Evolutionary conservation across 768 basidiomycete genomes (phyloP).

Genomic region (Xanthoconium purpureum): DNA sequence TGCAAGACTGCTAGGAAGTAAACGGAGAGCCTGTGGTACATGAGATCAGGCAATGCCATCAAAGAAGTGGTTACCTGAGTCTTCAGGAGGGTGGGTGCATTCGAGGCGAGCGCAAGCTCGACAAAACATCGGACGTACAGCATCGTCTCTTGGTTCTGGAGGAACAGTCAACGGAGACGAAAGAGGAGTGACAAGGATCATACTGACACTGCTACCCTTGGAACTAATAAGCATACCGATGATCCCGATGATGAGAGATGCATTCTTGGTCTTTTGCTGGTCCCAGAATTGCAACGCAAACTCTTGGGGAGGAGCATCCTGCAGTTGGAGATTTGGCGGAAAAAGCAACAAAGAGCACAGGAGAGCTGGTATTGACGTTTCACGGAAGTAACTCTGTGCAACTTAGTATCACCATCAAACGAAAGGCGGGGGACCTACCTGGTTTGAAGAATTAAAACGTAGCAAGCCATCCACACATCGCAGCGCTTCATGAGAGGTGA

Average conservation of each 20-base stretch:
- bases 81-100: conserved; percentile 85
- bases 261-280: conserved; percentile 81
- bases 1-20: conserved; percentile 52
- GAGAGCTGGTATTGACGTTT: conserved; percentile 69
- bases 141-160: conserved; percentile 54
- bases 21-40: conserved; percentile 49
- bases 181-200: background rate
- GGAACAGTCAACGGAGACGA: conserved; percentile 1
- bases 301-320: conserved; percentile 70
- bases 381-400: conserved; percentile 89
- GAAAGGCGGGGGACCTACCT: conserved; percentile 46
- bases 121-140: conserved; percentile 73
- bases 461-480: conserved; percentile 82
- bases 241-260: conserved; percentile 73
- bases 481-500: conserved; percentile 82
- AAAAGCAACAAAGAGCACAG: conserved; percentile 69
- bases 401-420: conserved; percentile 13
- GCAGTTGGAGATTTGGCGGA: conserved; percentile 57
- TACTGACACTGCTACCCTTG: conserved; percentile 61
- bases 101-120: conserved; percentile 90
- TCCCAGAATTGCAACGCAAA: conserved; percentile 98
- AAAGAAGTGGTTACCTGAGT: conserved; percentile 56
- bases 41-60: conserved; percentile 23
- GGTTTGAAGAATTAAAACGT: conserved; percentile 92
- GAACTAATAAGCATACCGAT: conserved; percentile 82